Evolutionary conservation across 768 basidiomycete genomes (phyloP), one percentile per base, ranked within the genome.

Genomic region (Trametes cingulata): DNA sequence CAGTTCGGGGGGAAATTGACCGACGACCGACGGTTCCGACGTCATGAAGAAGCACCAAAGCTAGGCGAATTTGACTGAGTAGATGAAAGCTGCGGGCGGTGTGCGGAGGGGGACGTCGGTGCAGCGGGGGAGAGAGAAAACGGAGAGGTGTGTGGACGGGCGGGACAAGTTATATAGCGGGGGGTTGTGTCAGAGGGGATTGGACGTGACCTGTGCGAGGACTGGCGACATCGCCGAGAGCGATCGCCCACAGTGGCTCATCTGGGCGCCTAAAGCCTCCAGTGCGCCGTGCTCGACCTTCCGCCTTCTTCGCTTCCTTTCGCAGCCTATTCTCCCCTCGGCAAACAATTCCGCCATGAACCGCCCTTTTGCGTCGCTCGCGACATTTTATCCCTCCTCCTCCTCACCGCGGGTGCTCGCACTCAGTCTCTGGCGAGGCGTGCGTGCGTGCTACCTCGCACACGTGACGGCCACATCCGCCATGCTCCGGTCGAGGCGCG

Each of bases 1-100:
- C 15, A 94, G 73, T 67, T 93, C 91, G 8, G 85, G 78, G 7
- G 91, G 91, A 71, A 82, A 91, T 61, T 81, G 78, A 37, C 68
- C 55, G 41, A 76, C 71, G 46, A 68, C 57, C 22, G 68, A 67
- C 22, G 48, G 10, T n/a, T 49, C 56, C 54, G 64, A 55, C 24
- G 60, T 36, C 58, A 62, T 59, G 27, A 20, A 25, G 15, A 25
- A 22, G n/a, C 6, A 19, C 0, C 24, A n/a, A n/a, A n/a, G n/a
- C n/a, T n/a, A n/a, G n/a, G n/a, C 35, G 42, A 20, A 24, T 51
- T 8, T 60, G 43, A 24, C 29, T 43, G 45, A 41, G 52, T 6
- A 40, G 47, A 24, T 33, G n/a, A 13, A 33, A 37, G 33, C n/a
- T 46, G 56, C 36, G 25, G 24, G 50, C 12, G 17, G 27, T 15